phyloP scores from a whole-genome alignment of 106 monocot species.

The Platanthera guangdongensis region DNA sequence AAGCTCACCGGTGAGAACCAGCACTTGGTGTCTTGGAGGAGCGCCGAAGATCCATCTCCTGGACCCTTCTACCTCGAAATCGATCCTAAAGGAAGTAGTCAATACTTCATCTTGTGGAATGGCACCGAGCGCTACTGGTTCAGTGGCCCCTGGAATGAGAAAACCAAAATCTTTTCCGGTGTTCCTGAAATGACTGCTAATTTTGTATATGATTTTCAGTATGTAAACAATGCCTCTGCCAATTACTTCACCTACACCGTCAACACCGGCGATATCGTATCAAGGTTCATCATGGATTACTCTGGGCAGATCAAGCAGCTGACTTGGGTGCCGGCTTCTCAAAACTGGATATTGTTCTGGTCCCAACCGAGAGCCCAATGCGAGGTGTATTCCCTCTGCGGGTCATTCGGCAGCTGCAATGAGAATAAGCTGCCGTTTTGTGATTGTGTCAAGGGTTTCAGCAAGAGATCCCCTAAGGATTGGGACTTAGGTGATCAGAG shows the following conservation, averaged over 20 bases:
- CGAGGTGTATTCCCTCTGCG: constrained; percentile 29
- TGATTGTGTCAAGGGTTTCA: constrained; percentile 34
- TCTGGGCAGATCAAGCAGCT: constrained; percentile 28
- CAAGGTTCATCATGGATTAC: constrained; percentile 15
- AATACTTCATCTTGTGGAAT: constrained; percentile 24
- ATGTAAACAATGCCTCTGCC: constrained; percentile 10
- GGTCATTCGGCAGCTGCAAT: constrained; percentile 28
- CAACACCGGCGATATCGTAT: background rate
- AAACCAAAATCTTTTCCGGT: constrained; percentile 17
- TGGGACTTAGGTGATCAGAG: constrained; percentile 12
- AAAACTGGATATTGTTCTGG: constrained; percentile 29
- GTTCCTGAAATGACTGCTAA: constrained; percentile 25
- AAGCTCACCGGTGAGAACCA: constrained; percentile 14
- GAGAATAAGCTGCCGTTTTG: constrained; percentile 17
- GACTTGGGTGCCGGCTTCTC: constrained; percentile 10
- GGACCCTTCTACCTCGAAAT: constrained; percentile 19
- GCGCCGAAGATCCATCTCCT: constrained; percentile 16
- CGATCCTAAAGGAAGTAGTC: constrained; percentile 13
- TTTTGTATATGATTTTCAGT: constrained; percentile 8
- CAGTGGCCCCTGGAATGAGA: constrained; percentile 15
- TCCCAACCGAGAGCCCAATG: constrained; percentile 30
- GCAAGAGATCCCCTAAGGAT: constrained; percentile 10
- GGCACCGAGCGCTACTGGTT: constrained; percentile 13
- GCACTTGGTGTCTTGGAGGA: constrained; percentile 12
- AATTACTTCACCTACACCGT: constrained; percentile 40